phyloP scores from a whole-genome alignment of 768 basidiomycete species.

The Macrolepiota dolichaula region DNA sequence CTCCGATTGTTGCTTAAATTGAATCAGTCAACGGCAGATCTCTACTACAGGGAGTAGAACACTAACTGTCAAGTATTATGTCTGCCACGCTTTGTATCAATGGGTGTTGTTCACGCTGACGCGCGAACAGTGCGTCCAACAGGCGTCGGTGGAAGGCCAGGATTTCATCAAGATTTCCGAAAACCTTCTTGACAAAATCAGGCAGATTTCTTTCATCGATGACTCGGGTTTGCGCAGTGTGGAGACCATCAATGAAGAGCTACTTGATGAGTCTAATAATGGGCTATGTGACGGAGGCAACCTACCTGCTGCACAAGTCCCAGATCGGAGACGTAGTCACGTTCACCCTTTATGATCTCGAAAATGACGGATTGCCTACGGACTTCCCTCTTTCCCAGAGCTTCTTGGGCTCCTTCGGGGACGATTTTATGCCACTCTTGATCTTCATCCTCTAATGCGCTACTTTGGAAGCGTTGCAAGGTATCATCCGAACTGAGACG shows the following conservation, averaged over 20 bases:
- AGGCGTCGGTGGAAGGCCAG: conserved; percentile 63
- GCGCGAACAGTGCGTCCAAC: conserved; percentile 67
- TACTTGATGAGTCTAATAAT: conserved; percentile 21
- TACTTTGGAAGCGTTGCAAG: conserved; percentile 64
- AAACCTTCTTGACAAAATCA: conserved; percentile 77
- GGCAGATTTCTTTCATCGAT: conserved; percentile 51
- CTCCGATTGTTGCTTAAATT: conserved; percentile 34
- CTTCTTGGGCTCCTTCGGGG: conserved; percentile 63
- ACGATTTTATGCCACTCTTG: conserved; percentile 85
- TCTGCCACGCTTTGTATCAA: conserved; percentile 81
- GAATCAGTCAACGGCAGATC: conserved; percentile 17
- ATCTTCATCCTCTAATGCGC: conserved; percentile 60
- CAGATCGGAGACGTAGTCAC: conserved; percentile 84
- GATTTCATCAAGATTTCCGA: conserved; percentile 77
- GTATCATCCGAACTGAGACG: conserved; percentile 65
- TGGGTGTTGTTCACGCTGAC: conserved; percentile 85
- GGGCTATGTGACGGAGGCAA: not conserved
- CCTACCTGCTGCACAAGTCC: conserved; percentile 63
- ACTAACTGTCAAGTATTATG: conserved; percentile 75
- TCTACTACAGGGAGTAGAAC: conserved; percentile 16
- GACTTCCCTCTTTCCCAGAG: conserved; percentile 74
- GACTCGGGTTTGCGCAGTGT: conserved; percentile 59
- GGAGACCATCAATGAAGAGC: conserved; percentile 74
- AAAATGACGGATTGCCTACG: conserved; percentile 85
- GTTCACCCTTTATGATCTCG: conserved; percentile 87